These are phyloP conservation scores for Pichia sp. DNA, from an alignment of 1,139 yeast genomes.

Conservation along the genomic window DNA sequence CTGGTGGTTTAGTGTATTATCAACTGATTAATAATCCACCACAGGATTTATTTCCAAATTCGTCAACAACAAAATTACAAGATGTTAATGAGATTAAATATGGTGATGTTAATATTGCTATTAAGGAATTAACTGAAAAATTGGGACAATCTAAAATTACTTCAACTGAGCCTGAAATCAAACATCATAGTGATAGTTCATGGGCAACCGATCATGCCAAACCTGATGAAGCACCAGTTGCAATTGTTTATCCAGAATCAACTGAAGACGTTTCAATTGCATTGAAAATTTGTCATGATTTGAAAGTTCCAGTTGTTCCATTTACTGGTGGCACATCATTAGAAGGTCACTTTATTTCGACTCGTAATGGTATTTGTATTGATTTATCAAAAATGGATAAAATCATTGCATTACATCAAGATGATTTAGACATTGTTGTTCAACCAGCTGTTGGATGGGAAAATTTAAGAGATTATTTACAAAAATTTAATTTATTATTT, in stretches of 20 bases:
- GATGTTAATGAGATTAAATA: slow-evolving; percentile 29
- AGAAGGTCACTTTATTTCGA: slow-evolving; percentile 83
- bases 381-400: slow-evolving; percentile 56
- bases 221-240: slow-evolving; percentile 44
- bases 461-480: slow-evolving; percentile 51
- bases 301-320: slow-evolving; percentile 69
- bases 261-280: slow-evolving; percentile 65
- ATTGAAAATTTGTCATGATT: slow-evolving; percentile 59
- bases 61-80: slow-evolving; percentile 30
- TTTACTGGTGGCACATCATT: slow-evolving; percentile 82
- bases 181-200: slow-evolving; percentile 35
- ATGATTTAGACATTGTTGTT: slow-evolving; percentile 64
- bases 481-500: slow-evolving; percentile 45
- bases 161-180: slow-evolving; percentile 1
- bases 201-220: slow-evolving; percentile 60
- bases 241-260: slow-evolving; percentile 55
- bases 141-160: slow-evolving; percentile 36
- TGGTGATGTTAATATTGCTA: slow-evolving; percentile 32
- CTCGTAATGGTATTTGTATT: slow-evolving; percentile 57
- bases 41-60: slow-evolving; percentile 27
- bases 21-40: slow-evolving; percentile 16
- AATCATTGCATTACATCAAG: slow-evolving; percentile 47
- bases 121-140: slow-evolving; percentile 35
- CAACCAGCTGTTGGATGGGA: slow-evolving; percentile 83
- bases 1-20: neutral